A percentile compares a stretch with the other conserved stretches of the same genome.
These are phyloP conservation scores for Podila epigama DNA, from an alignment of 192 early-diverging fungal genomes.

Conservation along the genomic window DNA sequence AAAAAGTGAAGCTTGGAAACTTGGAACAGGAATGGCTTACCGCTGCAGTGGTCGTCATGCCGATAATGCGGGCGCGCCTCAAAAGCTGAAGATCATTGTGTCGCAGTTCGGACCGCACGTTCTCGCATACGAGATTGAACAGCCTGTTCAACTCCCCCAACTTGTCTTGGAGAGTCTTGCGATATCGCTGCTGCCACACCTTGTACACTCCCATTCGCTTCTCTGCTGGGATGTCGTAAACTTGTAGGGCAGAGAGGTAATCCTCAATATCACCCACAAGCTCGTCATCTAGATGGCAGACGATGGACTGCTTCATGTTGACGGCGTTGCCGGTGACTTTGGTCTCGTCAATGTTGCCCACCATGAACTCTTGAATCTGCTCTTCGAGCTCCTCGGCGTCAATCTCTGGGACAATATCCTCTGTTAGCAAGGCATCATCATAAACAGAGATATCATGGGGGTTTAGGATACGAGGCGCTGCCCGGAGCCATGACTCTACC, in stretches of 20 bases:
- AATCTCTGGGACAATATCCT: constrained; percentile 52
- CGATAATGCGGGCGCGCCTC: constrained; percentile 50
- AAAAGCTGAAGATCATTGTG: constrained; percentile 32
- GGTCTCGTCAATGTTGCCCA: constrained; percentile 26
- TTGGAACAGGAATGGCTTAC: constrained; percentile 33
- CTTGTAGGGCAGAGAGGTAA: constrained; percentile 13
- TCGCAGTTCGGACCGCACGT: constrained; percentile 26
- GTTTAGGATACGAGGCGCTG: constrained; percentile 25
- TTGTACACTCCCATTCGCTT: constrained; percentile 47
- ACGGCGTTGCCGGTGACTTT: constrained; percentile 8
- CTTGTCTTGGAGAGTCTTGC: not conserved
- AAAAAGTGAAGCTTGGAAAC: not conserved
- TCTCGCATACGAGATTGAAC: constrained; percentile 27
- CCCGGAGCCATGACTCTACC: constrained; percentile 18
- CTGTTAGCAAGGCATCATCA: constrained; percentile 33
- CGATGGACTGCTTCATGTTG: constrained; percentile 32
- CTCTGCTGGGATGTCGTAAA: constrained; percentile 35
- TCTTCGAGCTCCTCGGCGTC: constrained; percentile 60
- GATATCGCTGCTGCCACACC: constrained; percentile 31
- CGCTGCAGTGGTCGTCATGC: constrained; percentile 67
- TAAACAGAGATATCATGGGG: constrained; percentile 39
- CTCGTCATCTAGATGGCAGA: constrained; percentile 19
- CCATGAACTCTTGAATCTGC: constrained; percentile 51
- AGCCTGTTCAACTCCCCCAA: constrained; percentile 13
- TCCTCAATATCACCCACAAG: constrained; percentile 14